These are phyloP conservation scores for Pseudogymnoascus sp. DNA, from an alignment of 2,329 filamentous ascomycete species.

Conservation along the genomic window DNA sequence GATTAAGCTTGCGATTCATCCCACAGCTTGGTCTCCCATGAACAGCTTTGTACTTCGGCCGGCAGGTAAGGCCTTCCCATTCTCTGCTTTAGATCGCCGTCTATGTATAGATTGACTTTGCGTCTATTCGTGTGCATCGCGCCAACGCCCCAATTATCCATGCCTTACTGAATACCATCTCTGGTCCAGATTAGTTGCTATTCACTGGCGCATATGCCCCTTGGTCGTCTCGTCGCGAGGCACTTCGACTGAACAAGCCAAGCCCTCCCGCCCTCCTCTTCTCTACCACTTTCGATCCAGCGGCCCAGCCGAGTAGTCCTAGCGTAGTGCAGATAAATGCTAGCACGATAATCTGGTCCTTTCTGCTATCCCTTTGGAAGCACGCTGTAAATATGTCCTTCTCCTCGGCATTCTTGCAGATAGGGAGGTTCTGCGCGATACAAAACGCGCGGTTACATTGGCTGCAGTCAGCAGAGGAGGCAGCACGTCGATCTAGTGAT, in stretches of 20 bases:
- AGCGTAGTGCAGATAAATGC: conserved; percentile 52
- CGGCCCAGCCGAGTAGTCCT: conserved; percentile 53
- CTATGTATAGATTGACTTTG: neutral
- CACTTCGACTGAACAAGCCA: neutral
- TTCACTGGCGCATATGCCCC: neutral
- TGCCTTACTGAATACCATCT: neutral
- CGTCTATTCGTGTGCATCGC: neutral
- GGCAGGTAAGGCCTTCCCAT: neutral
- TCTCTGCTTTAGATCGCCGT: neutral
- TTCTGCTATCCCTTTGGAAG: conserved; percentile 59
- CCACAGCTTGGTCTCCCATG: neutral
- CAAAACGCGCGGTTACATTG: conserved; percentile 60
- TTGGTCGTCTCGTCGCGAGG: neutral
- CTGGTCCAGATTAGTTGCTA: neutral
- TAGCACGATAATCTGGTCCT: conserved; percentile 60
- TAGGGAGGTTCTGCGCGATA: conserved; percentile 49
- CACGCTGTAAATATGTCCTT: conserved; percentile 55
- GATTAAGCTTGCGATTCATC: neutral
- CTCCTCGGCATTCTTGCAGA: conserved; percentile 54
- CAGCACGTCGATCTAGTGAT: neutral
- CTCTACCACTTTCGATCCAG: conserved; percentile 41
- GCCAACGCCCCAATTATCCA: neutral
- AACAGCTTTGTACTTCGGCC: neutral
- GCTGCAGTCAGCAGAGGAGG: conserved; percentile 33
- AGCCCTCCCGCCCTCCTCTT: conserved; percentile 26